These are phyloP conservation scores for Helicostylum pulchrum DNA, from an alignment of 192 early-diverging fungal genomes.

Conservation along the genomic window DNA sequence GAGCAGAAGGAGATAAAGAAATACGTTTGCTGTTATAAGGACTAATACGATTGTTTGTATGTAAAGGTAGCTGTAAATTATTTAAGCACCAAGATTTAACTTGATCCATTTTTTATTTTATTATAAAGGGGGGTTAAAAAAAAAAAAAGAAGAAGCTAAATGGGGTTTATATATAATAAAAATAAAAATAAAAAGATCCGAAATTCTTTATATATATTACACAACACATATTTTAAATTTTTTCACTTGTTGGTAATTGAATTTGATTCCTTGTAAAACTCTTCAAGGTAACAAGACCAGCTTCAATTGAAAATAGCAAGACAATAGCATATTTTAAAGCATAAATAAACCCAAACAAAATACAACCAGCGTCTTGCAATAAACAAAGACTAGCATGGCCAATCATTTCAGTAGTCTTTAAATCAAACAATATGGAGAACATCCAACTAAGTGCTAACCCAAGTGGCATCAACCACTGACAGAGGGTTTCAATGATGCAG, in stretches of 20 bases:
- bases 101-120: background rate
- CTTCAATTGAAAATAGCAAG: conserved; percentile 13
- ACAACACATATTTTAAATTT: background rate
- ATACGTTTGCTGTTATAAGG: too few relatives aligned
- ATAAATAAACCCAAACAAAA: conserved; percentile 3
- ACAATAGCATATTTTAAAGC: conserved; percentile 13
- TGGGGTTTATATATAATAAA: background rate
- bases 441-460: conserved; percentile 31
- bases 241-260: conserved; percentile 2
- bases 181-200: conserved; percentile 11
- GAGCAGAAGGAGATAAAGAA: background rate
- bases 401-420: conserved; percentile 8
- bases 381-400: background rate
- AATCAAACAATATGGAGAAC: conserved; percentile 31
- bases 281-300: background rate
- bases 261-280: background rate
- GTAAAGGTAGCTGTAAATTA: background rate
- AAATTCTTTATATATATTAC: background rate
- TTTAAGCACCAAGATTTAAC: background rate
- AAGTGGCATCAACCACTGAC: conserved; percentile 23
- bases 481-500: conserved; percentile 9
- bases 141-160: conserved; percentile 10
- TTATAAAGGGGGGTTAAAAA: background rate
- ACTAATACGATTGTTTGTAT: conserved; percentile 2
- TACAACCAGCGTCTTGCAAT: background rate